Base-by-base conservation (phyloP, 352 stramenopile species). In the Phytophthora hybrid region DNA sequence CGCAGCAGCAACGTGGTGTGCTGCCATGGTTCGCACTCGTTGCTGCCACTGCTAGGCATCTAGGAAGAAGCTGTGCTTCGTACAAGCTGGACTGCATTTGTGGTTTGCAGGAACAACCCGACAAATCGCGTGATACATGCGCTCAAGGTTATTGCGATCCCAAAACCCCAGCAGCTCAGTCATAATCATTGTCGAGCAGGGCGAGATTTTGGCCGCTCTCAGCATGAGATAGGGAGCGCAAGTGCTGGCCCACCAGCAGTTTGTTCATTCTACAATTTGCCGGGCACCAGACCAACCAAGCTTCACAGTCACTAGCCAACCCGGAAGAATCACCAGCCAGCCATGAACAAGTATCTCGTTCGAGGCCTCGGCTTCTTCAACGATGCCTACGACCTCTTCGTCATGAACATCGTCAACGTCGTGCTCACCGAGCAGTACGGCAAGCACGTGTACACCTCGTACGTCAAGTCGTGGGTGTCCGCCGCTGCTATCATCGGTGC, bases 381-480 rank as follows among this genome's bases (percentile, higher is more conserved):
- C 58, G 79, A 89, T 65, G 79, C 79, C 56, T 90, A 90, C 62
- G 83, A 90, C 52, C 81, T 90, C 34, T 90, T 90, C 68, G 75
- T 90, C 59, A 90, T 90, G 83, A 90, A 90, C 71, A 69, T 90
- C 58, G 55, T 90, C 76, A 90, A 90, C 70, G 79, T 90, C 57
- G 75, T 90, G 52, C 79, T 90, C 70, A 82, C 74, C 39, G 83
- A 90, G 75, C 76, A 88, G 55, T 90, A 87, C 71, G 69, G 63
- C 71, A 87, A 84, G 69, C 14, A 80, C 10, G 80, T 88, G 16
- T 90, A 90, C 79, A 90, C 82, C 51, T 79, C 82, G 31, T 73
- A 79, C 67, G 70, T 88, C 57, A 88, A 90, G 70, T 87, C 80
- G 26, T 74, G 74, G 31, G 80, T 90, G 4, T 89, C 82, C 4